Conservation (phyloP, 257 asterid species). For the Nicotiana undulata region DNA sequence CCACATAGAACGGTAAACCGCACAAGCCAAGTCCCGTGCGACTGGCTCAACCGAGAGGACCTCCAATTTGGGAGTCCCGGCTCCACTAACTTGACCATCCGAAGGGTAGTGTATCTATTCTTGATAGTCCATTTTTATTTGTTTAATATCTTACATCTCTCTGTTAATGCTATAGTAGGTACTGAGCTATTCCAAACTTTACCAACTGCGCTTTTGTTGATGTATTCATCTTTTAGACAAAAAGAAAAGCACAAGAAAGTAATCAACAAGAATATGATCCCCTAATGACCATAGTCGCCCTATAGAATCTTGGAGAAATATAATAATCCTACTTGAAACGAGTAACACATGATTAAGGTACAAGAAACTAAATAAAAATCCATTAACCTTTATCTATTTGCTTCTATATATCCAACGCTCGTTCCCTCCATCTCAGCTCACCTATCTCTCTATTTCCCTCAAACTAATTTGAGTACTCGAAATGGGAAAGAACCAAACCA, state of each 20-base stretch:
- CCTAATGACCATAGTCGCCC: too few species aligned
- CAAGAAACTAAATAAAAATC: neutral
- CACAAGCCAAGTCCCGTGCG: too few species aligned
- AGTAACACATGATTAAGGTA: neutral
- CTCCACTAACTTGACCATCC: too few species aligned
- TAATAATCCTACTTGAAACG: neutral
- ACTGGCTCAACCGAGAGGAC: too few species aligned
- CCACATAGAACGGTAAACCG: too few species aligned
- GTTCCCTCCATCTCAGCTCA: neutral
- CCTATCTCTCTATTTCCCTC: neutral
- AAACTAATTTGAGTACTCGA: neutral
- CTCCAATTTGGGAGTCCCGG: too few species aligned
- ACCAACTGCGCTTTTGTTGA: neutral
- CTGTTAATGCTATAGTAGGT: too few species aligned
- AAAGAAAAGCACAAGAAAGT: neutral
- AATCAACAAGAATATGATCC: neutral
- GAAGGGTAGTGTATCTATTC: too few species aligned
- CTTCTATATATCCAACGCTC: neutral
- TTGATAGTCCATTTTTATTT: too few species aligned
- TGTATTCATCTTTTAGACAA: neutral
- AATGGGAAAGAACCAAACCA: neutral
- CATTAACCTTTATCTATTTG: too few species aligned
- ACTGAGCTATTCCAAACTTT: neutral
- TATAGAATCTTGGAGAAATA: neutral
- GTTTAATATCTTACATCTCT: too few species aligned